Evolutionary conservation across 1,284 basidiomycete species (phyloP).

Genomic region (Tremellales sp.): DNA sequence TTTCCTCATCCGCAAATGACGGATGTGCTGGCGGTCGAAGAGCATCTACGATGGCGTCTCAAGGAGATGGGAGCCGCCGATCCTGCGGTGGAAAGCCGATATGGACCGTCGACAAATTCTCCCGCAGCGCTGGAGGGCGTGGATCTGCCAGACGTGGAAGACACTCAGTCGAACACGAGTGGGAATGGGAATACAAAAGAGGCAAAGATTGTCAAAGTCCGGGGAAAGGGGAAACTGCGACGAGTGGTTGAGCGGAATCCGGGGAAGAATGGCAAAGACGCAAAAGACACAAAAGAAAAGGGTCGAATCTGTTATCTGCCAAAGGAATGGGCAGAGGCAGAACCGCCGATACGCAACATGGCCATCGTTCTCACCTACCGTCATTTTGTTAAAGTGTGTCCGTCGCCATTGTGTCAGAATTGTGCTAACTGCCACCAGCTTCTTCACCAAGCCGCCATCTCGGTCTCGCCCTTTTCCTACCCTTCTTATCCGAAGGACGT

Average conservation of each 20-base stretch:
- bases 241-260: conserved; percentile 21
- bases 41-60: conserved; percentile 46
- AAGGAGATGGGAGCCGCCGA: conserved; percentile 48
- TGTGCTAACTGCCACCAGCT: conserved; percentile 24
- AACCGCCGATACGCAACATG: conserved; percentile 41
- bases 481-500: conserved; percentile 41
- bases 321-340: conserved; percentile 42
- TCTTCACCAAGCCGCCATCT: conserved; percentile 41
- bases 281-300: conserved; percentile 15
- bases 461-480: conserved; percentile 46
- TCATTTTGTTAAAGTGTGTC: conserved; percentile 47
- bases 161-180: conserved; percentile 11
- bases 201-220: conserved; percentile 27
- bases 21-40: conserved; percentile 48
- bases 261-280: conserved; percentile 10
- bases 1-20: conserved; percentile 50
- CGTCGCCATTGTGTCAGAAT: not conserved
- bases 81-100: conserved; percentile 39
- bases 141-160: conserved; percentile 18
- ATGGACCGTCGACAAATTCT: conserved; percentile 40
- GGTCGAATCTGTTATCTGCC: conserved; percentile 37
- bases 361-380: conserved; percentile 47
- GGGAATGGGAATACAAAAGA: conserved; percentile 15
- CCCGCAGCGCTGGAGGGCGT: conserved; percentile 39
- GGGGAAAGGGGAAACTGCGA: conserved; percentile 25